Evolutionary conservation across 805 yeast species (phyloP).

Genomic region (Ascoidea rubescens): DNA sequence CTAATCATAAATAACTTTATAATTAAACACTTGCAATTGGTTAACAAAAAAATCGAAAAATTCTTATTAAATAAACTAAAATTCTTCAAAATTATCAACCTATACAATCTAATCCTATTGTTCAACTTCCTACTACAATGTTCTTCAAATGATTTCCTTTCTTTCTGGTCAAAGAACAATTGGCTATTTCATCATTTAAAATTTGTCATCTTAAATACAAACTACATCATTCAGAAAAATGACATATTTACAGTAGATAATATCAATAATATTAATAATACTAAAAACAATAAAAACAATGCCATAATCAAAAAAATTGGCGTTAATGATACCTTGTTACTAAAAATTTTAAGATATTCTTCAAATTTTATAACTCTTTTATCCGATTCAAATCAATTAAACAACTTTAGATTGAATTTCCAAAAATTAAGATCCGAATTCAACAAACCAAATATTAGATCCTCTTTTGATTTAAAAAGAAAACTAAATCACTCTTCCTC

Average conservation of each 20-base stretch:
- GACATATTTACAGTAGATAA: no score
- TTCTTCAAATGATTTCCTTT: not conserved
- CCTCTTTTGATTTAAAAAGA: constrained; percentile 6
- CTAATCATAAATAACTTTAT: no score
- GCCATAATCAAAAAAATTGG: not conserved
- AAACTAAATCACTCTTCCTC: not conserved
- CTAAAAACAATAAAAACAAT: no score
- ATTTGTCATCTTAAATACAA: not conserved
- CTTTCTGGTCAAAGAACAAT: not conserved
- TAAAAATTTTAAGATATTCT: not conserved
- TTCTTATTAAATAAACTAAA: no score
- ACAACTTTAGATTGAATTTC: constrained; percentile 7
- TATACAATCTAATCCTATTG: not conserved
- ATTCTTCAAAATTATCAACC: no score
- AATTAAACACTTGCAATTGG: no score
- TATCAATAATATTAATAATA: no score
- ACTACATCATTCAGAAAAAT: not conserved
- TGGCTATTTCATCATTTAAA: not conserved
- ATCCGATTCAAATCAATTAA: constrained; percentile 6
- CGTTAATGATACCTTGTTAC: not conserved
- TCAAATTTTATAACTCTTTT: constrained; percentile 7
- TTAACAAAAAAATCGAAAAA: no score
- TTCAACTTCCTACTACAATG: not conserved
- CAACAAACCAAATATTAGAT: constrained; percentile 9
- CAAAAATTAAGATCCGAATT: constrained; percentile 10